Evolutionary conservation across 345 rosid species (phyloP), one percentile per base, ranked within the genome.

Genomic region (Cardiospermum halicacabum): DNA sequence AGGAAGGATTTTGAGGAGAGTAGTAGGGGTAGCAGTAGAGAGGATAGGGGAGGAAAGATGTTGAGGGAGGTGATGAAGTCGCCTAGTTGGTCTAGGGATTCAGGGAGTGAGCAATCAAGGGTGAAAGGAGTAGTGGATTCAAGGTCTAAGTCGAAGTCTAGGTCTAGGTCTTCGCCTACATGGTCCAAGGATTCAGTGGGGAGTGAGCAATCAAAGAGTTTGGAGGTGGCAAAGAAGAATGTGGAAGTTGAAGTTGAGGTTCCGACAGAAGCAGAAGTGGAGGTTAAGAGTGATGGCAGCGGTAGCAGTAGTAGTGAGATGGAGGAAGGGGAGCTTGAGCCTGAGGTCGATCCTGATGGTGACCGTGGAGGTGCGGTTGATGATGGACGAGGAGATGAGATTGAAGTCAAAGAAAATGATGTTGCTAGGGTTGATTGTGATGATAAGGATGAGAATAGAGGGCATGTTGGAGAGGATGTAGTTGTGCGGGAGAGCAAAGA

Each of bases 321-420:
- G 96, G 99, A 94, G 81, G 97, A 94, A 87, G 99, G 99, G 25
- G 97, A 94, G 80, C 85, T 94, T 25, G 92, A 90, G 73, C 98
- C 96, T 31, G 68, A 56, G 28, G 70, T 22, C 15, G 62, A 25
- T 27, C 21, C 2, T 27, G 50, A 39, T 21, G 54, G n/a, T 49
- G 64, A 34, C 36, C 22, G 5, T 47, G 37, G 25, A 40, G 78
- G 67, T 60, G 45, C 27, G 21, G 71, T 47, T 37, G 48, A 69
- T 56, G 72, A 57, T 36, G 43, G 43, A 31, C 73, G 24, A 51
- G 65, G 61, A 10, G 36, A 5, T 47, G 70, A 43, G 28, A 65
- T 36, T 57, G 75, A 68, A 43, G 55, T 31, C 10, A 47, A 69
- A 51, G 66, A 73, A 62, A 45, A 47, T 48, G 49, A 55, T 42